These are phyloP conservation scores for Eimeria tenella DNA, from an alignment of 169 alveolate species.

Conservation along the genomic window DNA sequence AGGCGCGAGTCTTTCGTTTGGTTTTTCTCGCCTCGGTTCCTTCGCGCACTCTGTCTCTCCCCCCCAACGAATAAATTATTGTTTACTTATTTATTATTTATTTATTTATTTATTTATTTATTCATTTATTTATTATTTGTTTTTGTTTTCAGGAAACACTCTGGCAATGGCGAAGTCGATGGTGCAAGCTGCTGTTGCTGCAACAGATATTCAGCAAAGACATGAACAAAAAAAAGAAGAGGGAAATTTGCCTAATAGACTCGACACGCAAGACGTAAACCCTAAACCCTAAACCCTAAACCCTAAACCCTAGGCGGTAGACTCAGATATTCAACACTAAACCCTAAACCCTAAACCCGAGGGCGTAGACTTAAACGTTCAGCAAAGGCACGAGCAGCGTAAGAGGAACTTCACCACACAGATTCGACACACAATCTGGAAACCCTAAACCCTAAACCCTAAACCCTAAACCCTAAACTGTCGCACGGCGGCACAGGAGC, in stretches of 20 bases:
- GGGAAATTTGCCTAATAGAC: not conserved
- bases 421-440: too few species aligned
- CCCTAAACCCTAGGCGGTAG: not conserved
- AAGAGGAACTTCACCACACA: too few species aligned
- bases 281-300: not conserved
- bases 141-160: not conserved
- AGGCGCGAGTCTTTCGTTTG: too few species aligned
- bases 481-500: too few species aligned
- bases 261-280: conserved; percentile 43
- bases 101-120: not conserved
- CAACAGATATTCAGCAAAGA: conserved; percentile 50
- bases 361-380: too few species aligned
- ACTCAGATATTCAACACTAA: too few species aligned
- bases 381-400: too few species aligned
- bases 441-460: too few species aligned
- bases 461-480: too few species aligned
- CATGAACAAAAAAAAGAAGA: conserved; percentile 30
- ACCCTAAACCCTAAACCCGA: too few species aligned
- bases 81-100: not conserved
- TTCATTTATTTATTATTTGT: not conserved
- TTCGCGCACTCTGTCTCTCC: not conserved
- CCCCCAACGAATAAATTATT: not conserved
- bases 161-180: conserved; percentile 49
- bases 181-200: conserved; percentile 67
- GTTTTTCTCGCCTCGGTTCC: too few species aligned